Evolutionary conservation across 2,329 filamentous ascomycete genomes (phyloP).

Genomic region (Aspergillus texensis): DNA sequence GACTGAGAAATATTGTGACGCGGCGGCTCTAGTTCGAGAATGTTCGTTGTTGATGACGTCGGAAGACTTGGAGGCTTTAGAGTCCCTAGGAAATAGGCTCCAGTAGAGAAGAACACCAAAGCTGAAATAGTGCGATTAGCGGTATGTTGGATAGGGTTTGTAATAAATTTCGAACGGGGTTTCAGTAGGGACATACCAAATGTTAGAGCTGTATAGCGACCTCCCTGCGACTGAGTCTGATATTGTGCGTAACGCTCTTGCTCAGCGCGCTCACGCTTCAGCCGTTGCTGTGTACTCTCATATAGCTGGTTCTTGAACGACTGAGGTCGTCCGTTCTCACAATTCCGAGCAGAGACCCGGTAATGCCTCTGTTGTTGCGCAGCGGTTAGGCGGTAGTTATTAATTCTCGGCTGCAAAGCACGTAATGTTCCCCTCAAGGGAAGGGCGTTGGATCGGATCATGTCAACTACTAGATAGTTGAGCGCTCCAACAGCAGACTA

Average conservation of each 20-base stretch:
- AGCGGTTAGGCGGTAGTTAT: slow-evolving; percentile 2
- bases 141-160: neutral
- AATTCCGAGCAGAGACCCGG: slow-evolving; percentile 21
- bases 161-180: neutral
- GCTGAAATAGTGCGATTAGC: slow-evolving; percentile 42
- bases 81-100: slow-evolving; percentile 60
- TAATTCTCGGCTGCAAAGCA: slow-evolving; percentile 15
- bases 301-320: slow-evolving; percentile 65
- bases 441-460: slow-evolving; percentile 24
- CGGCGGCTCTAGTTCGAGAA: slow-evolving; percentile 51
- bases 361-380: slow-evolving; percentile 25
- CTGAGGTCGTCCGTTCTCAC: slow-evolving; percentile 35
- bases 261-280: slow-evolving; percentile 61
- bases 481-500: neutral
- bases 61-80: slow-evolving; percentile 51
- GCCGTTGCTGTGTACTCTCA: slow-evolving; percentile 61
- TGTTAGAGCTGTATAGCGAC: slow-evolving; percentile 42
- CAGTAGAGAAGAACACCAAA: slow-evolving; percentile 52
- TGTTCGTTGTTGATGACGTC: slow-evolving; percentile 59
- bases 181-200: slow-evolving; percentile 31
- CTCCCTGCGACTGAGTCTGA: slow-evolving; percentile 43
- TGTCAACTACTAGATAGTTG: slow-evolving; percentile 10
- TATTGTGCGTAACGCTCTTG: slow-evolving; percentile 54
- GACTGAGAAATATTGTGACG: slow-evolving; percentile 59
- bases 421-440: slow-evolving; percentile 24